phyloP scores from a whole-genome alignment of 2,329 filamentous ascomycete genomes.

The Pseudocercospora pini-densiflorae region DNA sequence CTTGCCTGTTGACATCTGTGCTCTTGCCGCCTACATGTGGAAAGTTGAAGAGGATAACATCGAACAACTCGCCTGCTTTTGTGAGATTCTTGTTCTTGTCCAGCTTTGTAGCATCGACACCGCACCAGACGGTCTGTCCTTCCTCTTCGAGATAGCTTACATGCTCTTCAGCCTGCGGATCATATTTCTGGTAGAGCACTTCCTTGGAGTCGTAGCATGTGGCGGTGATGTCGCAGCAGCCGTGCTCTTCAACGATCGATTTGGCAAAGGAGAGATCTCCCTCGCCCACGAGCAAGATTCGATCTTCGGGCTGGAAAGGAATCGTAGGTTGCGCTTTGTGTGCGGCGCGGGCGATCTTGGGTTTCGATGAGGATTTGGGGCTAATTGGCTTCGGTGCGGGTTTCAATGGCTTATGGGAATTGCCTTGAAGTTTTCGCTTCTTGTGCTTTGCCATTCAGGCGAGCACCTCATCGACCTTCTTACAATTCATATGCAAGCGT shows the following conservation, averaged over 20 bases:
- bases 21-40: constrained; percentile 91
- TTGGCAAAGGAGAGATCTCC: constrained; percentile 79
- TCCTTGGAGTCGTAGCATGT: constrained; percentile 68
- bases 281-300: constrained; percentile 78
- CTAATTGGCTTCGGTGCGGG: constrained; percentile 12
- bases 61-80: constrained; percentile 56
- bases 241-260: constrained; percentile 68
- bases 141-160: constrained; percentile 58
- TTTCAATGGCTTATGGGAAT: constrained; percentile 17
- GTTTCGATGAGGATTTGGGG: constrained; percentile 4
- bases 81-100: constrained; percentile 50
- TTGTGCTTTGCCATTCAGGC: constrained; percentile 33
- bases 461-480: no score
- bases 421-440: constrained; percentile 31
- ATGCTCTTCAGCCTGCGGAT: constrained; percentile 69
- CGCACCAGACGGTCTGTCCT: constrained; percentile 59
- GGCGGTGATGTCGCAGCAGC: constrained; percentile 68
- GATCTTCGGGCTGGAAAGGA: constrained; percentile 67
- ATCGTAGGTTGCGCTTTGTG: constrained; percentile 57
- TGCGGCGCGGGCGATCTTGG: constrained; percentile 7
- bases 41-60: constrained; percentile 93
- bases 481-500: background rate
- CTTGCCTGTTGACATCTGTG: constrained; percentile 93
- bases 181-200: constrained; percentile 66
- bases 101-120: constrained; percentile 71